phyloP scores from a whole-genome alignment of 2,329 filamentous ascomycete species.

The Pyrenochaeta sp. region DNA sequence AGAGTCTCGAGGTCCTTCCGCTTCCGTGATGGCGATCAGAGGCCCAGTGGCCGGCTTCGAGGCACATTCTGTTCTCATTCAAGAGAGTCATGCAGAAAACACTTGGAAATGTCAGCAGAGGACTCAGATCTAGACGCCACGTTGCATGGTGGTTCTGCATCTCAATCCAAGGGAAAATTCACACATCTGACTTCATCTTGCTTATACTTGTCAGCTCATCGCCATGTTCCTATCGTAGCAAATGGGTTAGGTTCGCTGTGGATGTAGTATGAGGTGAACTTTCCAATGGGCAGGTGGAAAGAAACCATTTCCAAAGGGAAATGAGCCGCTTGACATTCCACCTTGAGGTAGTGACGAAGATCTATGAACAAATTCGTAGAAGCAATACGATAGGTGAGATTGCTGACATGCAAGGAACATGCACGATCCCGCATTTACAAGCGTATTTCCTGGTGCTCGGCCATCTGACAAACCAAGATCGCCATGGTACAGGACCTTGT shows the following conservation, averaged over 20 bases:
- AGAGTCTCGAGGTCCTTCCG: neutral
- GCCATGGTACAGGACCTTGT: neutral
- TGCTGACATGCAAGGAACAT: neutral
- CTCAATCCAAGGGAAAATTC: neutral
- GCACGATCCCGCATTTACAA: neutral
- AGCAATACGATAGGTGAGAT: neutral
- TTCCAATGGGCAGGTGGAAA: no score
- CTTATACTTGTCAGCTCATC: neutral
- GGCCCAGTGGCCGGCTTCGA: conserved; percentile 2
- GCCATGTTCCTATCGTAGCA: no score
- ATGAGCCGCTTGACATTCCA: neutral
- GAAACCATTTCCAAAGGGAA: no score
- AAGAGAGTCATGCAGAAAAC: neutral
- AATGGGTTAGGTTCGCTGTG: no score
- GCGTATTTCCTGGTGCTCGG: neutral
- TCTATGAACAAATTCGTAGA: neutral
- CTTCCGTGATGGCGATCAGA: neutral
- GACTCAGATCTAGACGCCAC: neutral
- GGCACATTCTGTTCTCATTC: neutral
- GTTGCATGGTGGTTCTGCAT: neutral
- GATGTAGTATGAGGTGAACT: no score
- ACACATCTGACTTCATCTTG: neutral
- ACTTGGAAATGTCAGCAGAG: neutral
- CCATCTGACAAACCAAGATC: neutral
- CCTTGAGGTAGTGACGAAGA: neutral